Evolutionary conservation across 345 rosid genomes (phyloP), one percentile per base, ranked within the genome.

Genomic region (Euphorbia pulcherrima): DNA sequence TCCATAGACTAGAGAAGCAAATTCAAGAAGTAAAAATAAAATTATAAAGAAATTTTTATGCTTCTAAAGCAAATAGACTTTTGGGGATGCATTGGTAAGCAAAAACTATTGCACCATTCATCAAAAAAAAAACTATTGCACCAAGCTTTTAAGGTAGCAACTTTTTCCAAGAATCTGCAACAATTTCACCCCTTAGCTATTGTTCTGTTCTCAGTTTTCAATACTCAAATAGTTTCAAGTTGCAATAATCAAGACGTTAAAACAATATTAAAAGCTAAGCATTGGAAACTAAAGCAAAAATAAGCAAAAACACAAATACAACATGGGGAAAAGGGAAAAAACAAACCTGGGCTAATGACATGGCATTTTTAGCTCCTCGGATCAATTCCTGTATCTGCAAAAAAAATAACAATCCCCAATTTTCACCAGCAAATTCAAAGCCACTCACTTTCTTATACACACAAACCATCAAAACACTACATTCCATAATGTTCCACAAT

Each of bases 261-360:
- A 51, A 62, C 24, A 51, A 28, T 1, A 28, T 18, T 26, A 24
- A 27, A 52, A 47, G 50, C 8, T 47, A 29, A 27, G 56, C 74
- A 66, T 70, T 57, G 70, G 68, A 67, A 58, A 77, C 56, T 24
- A 73, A 58, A 75, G 63, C 30, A 58, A 13, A 33, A 12, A 11
- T 65, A 57, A 66, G 53, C 8, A 30, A 17, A 56, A 51, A 30
- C 35, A 67, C 24, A 60, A 65, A 67, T 8, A 52, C 33, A 60
- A 44, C 67, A 51, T 62, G 56, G 64, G 44, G 37, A 72, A 68
- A 23, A 23, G 70, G 23, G 52, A 52, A 66, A n/a, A 65, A 37
- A 17, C 73, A 79, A 77, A 94, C 97, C 97, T 94, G 97, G 74
- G 97, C 99, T 44, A 94, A 83, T 53, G 99, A 94, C 81, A 88